phyloP scores from a whole-genome alignment of 1,284 basidiomycete species.

The Ganoderma leucocontextum region DNA sequence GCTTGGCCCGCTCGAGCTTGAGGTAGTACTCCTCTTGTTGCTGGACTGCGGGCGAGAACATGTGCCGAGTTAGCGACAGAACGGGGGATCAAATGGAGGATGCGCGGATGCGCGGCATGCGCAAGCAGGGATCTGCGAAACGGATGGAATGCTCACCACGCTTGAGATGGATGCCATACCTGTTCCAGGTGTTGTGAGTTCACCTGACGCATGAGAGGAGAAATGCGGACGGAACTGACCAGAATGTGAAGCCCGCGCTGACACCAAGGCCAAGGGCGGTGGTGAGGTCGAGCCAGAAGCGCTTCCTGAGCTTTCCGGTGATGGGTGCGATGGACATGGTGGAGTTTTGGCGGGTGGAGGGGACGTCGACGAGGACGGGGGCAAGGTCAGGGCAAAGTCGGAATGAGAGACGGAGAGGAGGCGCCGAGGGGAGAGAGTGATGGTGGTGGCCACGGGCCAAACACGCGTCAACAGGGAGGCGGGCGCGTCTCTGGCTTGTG shows the following conservation, averaged over 20 bases:
- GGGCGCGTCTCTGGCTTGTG: conserved; percentile 17
- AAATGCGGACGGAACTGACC: conserved; percentile 57
- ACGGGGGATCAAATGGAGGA: conserved; percentile 4
- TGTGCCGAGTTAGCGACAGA: conserved; percentile 25
- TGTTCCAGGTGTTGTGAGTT: conserved; percentile 42
- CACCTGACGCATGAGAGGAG: conserved; percentile 30
- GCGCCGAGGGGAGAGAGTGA: conserved; percentile 22
- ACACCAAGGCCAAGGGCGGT: conserved; percentile 77
- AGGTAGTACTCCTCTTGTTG: conserved; percentile 85
- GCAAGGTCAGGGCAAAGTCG: conserved; percentile 40
- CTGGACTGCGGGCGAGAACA: conserved; percentile 60
- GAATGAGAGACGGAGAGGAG: conserved; percentile 25
- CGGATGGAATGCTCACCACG: conserved; percentile 57
- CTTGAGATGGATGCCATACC: conserved; percentile 85
- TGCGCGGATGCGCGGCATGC: conserved; percentile 8
- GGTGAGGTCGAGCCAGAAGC: conserved; percentile 83
- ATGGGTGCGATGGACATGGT: conserved; percentile 86
- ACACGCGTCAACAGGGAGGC: conserved; percentile 38
- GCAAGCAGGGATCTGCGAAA: conserved; percentile 3
- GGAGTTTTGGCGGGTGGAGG: conserved; percentile 20
- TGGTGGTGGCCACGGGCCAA: conserved; percentile 34
- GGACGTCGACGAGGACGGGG: conserved; percentile 32
- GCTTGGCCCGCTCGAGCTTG: conserved; percentile 71
- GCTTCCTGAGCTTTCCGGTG: conserved; percentile 89
- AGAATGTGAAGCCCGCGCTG: conserved; percentile 77